Conservation (phyloP, 169 alveolate genomes). For the Plasmodium gallinaceum region DNA sequence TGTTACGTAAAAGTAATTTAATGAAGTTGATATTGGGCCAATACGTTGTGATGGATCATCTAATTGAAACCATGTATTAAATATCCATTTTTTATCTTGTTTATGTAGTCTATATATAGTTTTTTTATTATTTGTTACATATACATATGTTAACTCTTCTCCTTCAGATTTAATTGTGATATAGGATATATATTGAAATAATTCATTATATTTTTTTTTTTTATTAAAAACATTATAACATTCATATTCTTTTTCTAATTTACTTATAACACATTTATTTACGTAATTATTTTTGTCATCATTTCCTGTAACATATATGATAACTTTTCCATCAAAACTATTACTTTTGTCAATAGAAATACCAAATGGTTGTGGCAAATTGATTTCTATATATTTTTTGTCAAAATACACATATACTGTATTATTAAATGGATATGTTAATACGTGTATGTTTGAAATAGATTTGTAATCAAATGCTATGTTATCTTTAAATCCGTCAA, state of each 20-base stretch:
- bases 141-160: background rate
- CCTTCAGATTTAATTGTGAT: constrained; percentile 14
- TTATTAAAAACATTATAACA: constrained; percentile 35
- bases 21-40: constrained; percentile 47
- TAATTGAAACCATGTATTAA: constrained; percentile 26
- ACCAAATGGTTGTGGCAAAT: constrained; percentile 54
- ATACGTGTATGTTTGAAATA: background rate
- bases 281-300: constrained; percentile 51
- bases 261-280: constrained; percentile 36
- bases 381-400: background rate
- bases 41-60: constrained; percentile 44
- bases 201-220: constrained; percentile 33
- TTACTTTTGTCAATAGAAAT: constrained; percentile 23
- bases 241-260: constrained; percentile 23
- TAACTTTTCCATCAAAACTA: constrained; percentile 12
- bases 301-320: constrained; percentile 48
- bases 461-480: constrained; percentile 72
- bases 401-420: constrained; percentile 20
- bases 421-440: constrained; percentile 62
- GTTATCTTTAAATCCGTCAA: constrained; percentile 49
- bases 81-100: constrained; percentile 31
- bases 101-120: constrained; percentile 34
- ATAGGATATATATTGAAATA: constrained; percentile 43
- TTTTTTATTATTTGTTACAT: constrained; percentile 55
- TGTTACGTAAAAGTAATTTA: constrained; percentile 48